Conservation (phyloP, 257 asterid genomes). For the Coffea eugenioides region DNA sequence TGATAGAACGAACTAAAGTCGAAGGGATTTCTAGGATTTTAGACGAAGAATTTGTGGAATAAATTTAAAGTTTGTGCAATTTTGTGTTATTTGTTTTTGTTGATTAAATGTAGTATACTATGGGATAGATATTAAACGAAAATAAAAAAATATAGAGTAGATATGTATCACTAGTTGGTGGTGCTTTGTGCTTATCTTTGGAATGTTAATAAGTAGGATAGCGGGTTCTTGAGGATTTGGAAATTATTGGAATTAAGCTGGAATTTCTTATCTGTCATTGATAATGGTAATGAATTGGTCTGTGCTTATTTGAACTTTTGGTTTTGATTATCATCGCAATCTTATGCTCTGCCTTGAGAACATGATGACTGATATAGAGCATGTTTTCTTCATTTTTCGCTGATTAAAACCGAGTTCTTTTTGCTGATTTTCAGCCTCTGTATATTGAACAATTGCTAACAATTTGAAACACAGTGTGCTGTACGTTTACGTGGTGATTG, state of each 20-base stretch:
- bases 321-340: background rate
- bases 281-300: background rate
- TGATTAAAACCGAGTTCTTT: background rate
- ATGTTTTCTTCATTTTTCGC: background rate
- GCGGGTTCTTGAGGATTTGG: background rate
- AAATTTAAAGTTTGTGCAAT: too few relatives aligned
- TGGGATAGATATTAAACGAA: too few relatives aligned
- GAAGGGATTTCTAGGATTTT: background rate
- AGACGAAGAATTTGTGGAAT: background rate
- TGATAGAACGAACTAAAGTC: too few relatives aligned
- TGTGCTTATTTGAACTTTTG: background rate
- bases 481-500: background rate
- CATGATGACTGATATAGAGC: background rate
- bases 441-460: background rate
- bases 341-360: background rate
- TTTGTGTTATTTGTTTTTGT: too few relatives aligned
- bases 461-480: background rate
- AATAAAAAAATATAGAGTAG: too few relatives aligned
- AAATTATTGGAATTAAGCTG: background rate
- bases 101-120: background rate
- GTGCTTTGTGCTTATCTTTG: background rate
- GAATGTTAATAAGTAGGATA: background rate
- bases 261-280: background rate
- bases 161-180: background rate
- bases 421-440: background rate